phyloP scores from a whole-genome alignment of 2,329 filamentous ascomycete species.

The Pyrenochaeta sp. region DNA sequence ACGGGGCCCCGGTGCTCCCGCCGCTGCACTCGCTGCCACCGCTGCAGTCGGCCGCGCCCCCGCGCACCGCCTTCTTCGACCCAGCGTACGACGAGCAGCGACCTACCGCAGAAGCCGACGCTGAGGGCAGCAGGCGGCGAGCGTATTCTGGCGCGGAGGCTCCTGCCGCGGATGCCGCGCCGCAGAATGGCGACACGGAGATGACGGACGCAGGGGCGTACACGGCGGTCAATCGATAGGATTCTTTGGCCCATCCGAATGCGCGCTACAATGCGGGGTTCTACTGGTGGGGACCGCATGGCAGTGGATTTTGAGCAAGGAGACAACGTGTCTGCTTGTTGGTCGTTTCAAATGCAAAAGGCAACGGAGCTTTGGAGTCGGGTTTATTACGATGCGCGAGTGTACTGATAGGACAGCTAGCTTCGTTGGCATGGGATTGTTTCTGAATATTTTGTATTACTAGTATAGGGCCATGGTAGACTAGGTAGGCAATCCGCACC shows the following conservation, averaged over 20 bases:
- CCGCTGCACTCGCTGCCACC: conserved; percentile 35
- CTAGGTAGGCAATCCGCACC: too few species aligned
- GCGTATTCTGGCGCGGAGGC: conserved; percentile 39
- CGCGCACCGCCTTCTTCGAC: conserved; percentile 39
- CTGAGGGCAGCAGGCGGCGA: conserved; percentile 29
- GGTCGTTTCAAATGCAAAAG: too few species aligned
- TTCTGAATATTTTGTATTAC: too few species aligned
- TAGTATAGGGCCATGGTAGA: too few species aligned
- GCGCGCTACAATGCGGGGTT: too few species aligned
- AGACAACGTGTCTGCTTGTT: too few species aligned
- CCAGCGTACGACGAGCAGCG: conserved; percentile 42
- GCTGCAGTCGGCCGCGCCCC: conserved; percentile 27
- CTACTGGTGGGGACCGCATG: too few species aligned
- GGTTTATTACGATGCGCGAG: too few species aligned
- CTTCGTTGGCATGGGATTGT: too few species aligned
- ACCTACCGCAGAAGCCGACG: conserved; percentile 30
- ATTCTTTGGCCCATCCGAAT: background rate
- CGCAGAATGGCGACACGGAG: conserved; percentile 50
- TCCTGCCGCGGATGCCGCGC: conserved; percentile 26
- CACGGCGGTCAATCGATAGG: conserved; percentile 48
- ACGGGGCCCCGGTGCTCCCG: conserved; percentile 35
- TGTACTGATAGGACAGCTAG: too few species aligned
- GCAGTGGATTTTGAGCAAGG: too few species aligned
- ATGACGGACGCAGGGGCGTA: conserved; percentile 52
- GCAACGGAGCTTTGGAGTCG: too few species aligned